phyloP scores from a whole-genome alignment of 768 basidiomycete genomes.

The Gymnopilus junonius region DNA sequence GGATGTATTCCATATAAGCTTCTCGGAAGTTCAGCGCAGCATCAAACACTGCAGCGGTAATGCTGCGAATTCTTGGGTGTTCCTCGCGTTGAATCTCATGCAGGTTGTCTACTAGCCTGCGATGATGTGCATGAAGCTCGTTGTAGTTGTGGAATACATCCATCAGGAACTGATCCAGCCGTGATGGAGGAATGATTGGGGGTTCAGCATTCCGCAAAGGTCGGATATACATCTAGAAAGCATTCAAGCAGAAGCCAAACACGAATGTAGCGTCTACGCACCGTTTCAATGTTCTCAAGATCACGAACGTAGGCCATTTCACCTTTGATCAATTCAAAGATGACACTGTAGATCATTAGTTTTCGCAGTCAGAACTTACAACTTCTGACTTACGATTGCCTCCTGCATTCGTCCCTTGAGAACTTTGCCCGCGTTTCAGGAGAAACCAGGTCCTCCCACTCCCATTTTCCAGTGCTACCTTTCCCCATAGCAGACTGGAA shows the following conservation, averaged over 20 bases:
- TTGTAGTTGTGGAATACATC: slow-evolving; percentile 91
- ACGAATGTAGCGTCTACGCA: slow-evolving; percentile 37
- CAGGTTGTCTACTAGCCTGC: slow-evolving; percentile 75
- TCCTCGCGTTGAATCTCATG: slow-evolving; percentile 89
- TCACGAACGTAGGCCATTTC: slow-evolving; percentile 98
- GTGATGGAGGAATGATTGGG: slow-evolving; percentile 75
- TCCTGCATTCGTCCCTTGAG: slow-evolving; percentile 75
- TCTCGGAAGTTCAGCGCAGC: slow-evolving; percentile 92
- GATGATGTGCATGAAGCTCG: slow-evolving; percentile 77
- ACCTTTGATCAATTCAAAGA: slow-evolving; percentile 94
- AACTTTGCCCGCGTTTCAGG: slow-evolving; percentile 62
- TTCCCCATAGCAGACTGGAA: slow-evolving; percentile 91
- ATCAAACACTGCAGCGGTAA: slow-evolving; percentile 86
- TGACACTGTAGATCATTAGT: slow-evolving; percentile 55
- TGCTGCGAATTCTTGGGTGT: slow-evolving; percentile 76
- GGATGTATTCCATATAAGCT: slow-evolving; percentile 91
- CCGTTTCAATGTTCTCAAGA: slow-evolving; percentile 83
- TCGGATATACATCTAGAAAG: slow-evolving; percentile 76
- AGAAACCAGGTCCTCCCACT: slow-evolving; percentile 88
- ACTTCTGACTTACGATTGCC: slow-evolving; percentile 74
- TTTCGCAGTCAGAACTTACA: not conserved
- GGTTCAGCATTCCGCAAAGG: slow-evolving; percentile 77
- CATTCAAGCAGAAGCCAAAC: not conserved
- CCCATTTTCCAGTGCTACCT: slow-evolving; percentile 78
- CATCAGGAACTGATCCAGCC: slow-evolving; percentile 75